Base-by-base conservation (phyloP, 225 moss, liverwort and hornwort genomes). In the Physcomitrium patens region DNA sequence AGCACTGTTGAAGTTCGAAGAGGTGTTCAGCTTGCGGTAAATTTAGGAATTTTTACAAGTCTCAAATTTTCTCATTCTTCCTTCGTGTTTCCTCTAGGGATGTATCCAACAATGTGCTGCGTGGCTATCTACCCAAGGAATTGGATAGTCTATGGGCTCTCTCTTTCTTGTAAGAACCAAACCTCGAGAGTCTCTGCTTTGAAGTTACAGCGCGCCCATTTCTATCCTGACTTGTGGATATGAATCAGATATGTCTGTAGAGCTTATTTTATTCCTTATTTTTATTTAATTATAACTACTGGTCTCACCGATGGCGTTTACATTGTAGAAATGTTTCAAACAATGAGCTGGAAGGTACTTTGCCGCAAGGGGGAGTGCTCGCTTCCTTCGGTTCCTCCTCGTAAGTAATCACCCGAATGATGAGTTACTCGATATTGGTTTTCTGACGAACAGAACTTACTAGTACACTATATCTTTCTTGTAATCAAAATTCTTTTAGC, bases 101-200 rank as follows among this genome's bases (percentile, higher is more conserved):
- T 54, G 17, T 74, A 23, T 65, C 74, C 17, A 74, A 74, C 9
- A 64, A 73, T 17, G 8, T 22, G 26, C 54, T 74, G 8, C 24
- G 42, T 54, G 74, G 74, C 26, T 54, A 74, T 42, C 49, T 65
- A 54, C 74, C 64, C 8, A 43, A 22, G n/a, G 64, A 44, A n/a
- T 26, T 74, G 3, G 23, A 26, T 24, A 64, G 17, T 10, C 15
- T 74, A 9, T 43, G 8, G 64, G 45, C 17, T 63, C 24, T 43
- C 1, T 65, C 74, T 13, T 65, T 54, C 54, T 74, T 53, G 74
- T 74, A 65, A 74, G 74, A 73, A 24, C 37, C 10, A 55, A 54
- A 42, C 24, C 64, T 54, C 10, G 24, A 54, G 53, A 19, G 8
- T 37, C 10, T 13, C 13, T 9, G 60, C 31, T 26, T 13, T 17